Conservation (phyloP, 208 protist genomes). For the Tritrichomonas foetus region DNA sequence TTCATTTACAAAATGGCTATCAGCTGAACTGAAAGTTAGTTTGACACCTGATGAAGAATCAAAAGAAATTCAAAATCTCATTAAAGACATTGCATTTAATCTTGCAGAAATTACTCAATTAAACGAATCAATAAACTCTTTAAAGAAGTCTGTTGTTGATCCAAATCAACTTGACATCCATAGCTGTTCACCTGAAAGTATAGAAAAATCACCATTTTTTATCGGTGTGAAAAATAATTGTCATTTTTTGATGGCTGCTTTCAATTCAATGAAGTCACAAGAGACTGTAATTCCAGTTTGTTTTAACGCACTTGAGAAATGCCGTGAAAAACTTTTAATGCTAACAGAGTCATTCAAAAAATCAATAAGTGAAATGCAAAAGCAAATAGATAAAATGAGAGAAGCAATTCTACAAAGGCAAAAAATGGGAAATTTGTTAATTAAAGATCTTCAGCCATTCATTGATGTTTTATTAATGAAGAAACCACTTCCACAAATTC, state of each 20-base stretch:
- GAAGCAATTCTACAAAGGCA: neutral
- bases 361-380: neutral
- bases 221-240: neutral
- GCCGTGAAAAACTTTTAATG: neutral
- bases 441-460: neutral
- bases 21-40: neutral
- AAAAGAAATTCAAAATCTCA: neutral
- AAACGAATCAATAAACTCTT: neutral
- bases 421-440: neutral
- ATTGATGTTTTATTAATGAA: neutral
- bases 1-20: slow-evolving; percentile 5
- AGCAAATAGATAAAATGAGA: neutral
- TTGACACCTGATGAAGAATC: neutral
- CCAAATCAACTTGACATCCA: neutral
- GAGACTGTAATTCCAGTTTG: neutral
- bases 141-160: neutral
- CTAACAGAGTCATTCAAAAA: neutral
- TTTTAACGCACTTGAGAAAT: neutral
- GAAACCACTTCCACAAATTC: too few relatives aligned
- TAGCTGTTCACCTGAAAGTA: neutral
- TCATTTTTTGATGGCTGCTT: neutral
- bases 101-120: neutral
- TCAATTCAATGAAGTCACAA: neutral
- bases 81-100: neutral
- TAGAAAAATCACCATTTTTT: neutral